phyloP scores from a whole-genome alignment of 1,139 yeast genomes.

The Blastobotrys indianensis region DNA sequence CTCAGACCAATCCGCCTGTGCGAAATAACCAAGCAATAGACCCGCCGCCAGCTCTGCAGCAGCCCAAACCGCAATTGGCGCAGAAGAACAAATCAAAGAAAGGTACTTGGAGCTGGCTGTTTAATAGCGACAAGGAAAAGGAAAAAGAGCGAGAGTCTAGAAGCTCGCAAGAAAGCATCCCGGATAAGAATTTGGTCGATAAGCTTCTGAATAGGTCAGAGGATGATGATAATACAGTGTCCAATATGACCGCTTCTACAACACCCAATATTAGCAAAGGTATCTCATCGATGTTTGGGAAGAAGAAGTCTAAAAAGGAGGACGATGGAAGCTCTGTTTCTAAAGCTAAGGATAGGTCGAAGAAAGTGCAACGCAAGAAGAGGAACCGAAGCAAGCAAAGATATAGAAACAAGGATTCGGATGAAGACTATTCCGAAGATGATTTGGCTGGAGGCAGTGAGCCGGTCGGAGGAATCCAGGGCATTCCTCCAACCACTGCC shows the following conservation, averaged over 20 bases:
- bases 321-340: slow-evolving; percentile 12
- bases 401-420: slow-evolving; percentile 7
- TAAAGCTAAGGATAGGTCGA: slow-evolving; percentile 12
- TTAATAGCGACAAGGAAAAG: slow-evolving; percentile 11
- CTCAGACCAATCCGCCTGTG: too few species aligned
- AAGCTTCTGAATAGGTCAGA: slow-evolving; percentile 15
- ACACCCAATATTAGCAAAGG: slow-evolving; percentile 12
- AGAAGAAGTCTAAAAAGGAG: slow-evolving; percentile 20
- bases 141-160: slow-evolving; percentile 3
- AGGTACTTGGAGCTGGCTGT: slow-evolving; percentile 26
- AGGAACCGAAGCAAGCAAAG: slow-evolving; percentile 12
- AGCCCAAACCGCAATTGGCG: slow-evolving; percentile 2
- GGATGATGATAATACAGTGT: slow-evolving; percentile 11
- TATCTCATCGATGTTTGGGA: slow-evolving; percentile 21
- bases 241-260: not conserved
- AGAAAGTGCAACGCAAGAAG: slow-evolving; percentile 14
- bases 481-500: slow-evolving; percentile 10
- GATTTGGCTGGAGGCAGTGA: slow-evolving; percentile 10
- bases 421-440: slow-evolving; percentile 15
- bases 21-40: not conserved
- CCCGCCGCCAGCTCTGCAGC: not conserved
- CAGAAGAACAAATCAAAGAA: slow-evolving; percentile 16
- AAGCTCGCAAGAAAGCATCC: not conserved
- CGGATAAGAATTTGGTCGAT: slow-evolving; percentile 15
- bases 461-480: slow-evolving; percentile 14